Percentiles rank a stretch among this genome's conserved stretches.
These are phyloP conservation scores for Leucocoprinus sp. DNA, from an alignment of 768 basidiomycete genomes.

Conservation along the genomic window DNA sequence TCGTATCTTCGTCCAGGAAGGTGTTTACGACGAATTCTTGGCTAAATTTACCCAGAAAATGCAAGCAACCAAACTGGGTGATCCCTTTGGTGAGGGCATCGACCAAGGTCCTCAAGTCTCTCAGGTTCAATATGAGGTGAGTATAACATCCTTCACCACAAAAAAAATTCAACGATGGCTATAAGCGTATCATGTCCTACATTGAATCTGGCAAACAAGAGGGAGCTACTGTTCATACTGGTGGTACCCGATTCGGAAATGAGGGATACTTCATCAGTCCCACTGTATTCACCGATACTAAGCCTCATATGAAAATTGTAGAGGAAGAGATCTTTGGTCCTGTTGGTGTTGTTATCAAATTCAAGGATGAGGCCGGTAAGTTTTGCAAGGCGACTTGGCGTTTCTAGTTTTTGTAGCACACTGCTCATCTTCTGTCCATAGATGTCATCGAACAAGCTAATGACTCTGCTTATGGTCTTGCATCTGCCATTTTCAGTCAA, in stretches of 20 bases:
- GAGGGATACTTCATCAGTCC: conserved; percentile 67
- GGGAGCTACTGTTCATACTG: conserved; percentile 55
- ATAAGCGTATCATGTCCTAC: conserved; percentile 66
- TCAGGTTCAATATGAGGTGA: conserved; percentile 61
- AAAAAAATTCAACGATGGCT: not conserved
- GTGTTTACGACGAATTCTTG: conserved; percentile 76
- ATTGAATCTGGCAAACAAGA: conserved; percentile 66
- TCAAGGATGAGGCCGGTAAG: conserved; percentile 32
- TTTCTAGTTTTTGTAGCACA: too few relatives aligned
- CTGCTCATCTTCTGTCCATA: conserved; percentile 29
- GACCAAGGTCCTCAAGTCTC: conserved; percentile 80
- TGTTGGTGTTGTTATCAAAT: conserved; percentile 63
- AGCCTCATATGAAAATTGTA: conserved; percentile 60
- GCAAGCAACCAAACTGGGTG: conserved; percentile 51
- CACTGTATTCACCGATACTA: conserved; percentile 60
- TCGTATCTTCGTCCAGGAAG: conserved; percentile 74
- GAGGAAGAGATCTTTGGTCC: conserved; percentile 72
- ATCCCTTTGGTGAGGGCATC: conserved; percentile 53
- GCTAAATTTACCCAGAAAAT: conserved; percentile 49
- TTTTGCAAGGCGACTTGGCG: not conserved
- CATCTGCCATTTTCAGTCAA: conserved; percentile 78
- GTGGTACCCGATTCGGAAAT: conserved; percentile 49
- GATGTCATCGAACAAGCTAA: conserved; percentile 74
- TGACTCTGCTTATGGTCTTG: conserved; percentile 81
- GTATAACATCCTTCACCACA: conserved; percentile 15